Evolutionary conservation across 441 rosid genomes (phyloP), one percentile per base, ranked within the genome.

Genomic region (Flueggea neowawraea): DNA sequence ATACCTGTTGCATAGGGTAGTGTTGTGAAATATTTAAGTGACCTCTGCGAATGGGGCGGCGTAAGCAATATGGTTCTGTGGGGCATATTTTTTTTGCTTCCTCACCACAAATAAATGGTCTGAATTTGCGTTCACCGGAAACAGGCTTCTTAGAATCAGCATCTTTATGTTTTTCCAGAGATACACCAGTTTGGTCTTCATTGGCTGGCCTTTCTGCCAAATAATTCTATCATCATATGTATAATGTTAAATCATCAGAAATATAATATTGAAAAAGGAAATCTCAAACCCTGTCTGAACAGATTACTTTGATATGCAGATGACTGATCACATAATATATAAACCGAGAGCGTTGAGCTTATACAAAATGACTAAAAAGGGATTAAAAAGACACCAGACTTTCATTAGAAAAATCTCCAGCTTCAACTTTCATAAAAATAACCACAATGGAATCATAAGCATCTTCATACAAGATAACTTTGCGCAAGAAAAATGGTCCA

Each of bases 21-120:
- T 89, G 77, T 45, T 78, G 85, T 0, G 96, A 91, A 78, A 92
- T 82, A 73, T 92, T 95, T 56, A 88, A 82, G 73, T 92, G 99
- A 55, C 98, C 99, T 69, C 98, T 82, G 60, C 98, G 90, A 73
- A 95, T 82, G 66, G 96, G 98, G 43, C 88, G 90, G 63, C 73
- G 80, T 62, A 95, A 52, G 60, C 83, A 74, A 74, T 91, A 95
- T 59, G 89, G 96, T 72, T 91, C 97, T 22, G 77, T 66, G 16
- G 92, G 84, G 48, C 90, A 79, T 73, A 95, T 82, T 80, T 64
- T 76, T 68, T 84, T 61, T 52, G 99, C 98, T 77, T 95, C 99
- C 78, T 91, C 98, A 41, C 97, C 98, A 84, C 75, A 86, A 43
- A 95, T 81, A 68, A 66, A 78, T 60, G 75, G 66, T 70, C 78